These are phyloP conservation scores for Phytophthora megakarya DNA, from an alignment of 352 stramenopile genomes.

Conservation along the genomic window DNA sequence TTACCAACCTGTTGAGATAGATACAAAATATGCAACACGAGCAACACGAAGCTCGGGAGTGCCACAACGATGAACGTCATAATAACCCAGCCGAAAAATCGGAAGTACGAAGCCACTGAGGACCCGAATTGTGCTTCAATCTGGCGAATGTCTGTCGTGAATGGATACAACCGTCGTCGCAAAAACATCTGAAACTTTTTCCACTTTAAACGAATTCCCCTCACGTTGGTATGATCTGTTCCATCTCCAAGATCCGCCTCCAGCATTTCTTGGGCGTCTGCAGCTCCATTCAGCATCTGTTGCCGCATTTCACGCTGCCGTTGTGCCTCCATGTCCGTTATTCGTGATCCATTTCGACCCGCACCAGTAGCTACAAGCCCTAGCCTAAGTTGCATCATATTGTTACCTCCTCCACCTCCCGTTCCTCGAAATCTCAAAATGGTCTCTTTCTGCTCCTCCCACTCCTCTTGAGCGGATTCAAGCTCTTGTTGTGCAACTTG, in stretches of 20 bases:
- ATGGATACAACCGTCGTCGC: constrained; percentile 47
- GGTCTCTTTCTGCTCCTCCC: constrained; percentile 65
- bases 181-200: constrained; percentile 43
- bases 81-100: constrained; percentile 82
- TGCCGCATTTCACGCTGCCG: constrained; percentile 53
- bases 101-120: constrained; percentile 82
- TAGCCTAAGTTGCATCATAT: constrained; percentile 32
- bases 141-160: constrained; percentile 67
- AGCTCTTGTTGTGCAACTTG: constrained; percentile 52
- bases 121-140: constrained; percentile 84
- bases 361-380: constrained; percentile 13
- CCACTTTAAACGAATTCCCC: constrained; percentile 37
- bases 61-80: constrained; percentile 69
- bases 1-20: constrained; percentile 24
- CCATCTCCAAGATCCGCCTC: constrained; percentile 40
- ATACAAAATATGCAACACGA: constrained; percentile 57
- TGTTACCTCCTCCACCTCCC: constrained; percentile 14
- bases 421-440: constrained; percentile 50
- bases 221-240: constrained; percentile 2
- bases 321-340: constrained; percentile 43
- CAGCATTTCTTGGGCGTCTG: constrained; percentile 62
- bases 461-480: constrained; percentile 53
- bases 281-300: constrained; percentile 62
- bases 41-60: constrained; percentile 51
- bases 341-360: constrained; percentile 10